Evolutionary conservation across 306 rosid genomes (phyloP), one percentile per base, ranked within the genome.

Genomic region (Medicago ruthenica): DNA sequence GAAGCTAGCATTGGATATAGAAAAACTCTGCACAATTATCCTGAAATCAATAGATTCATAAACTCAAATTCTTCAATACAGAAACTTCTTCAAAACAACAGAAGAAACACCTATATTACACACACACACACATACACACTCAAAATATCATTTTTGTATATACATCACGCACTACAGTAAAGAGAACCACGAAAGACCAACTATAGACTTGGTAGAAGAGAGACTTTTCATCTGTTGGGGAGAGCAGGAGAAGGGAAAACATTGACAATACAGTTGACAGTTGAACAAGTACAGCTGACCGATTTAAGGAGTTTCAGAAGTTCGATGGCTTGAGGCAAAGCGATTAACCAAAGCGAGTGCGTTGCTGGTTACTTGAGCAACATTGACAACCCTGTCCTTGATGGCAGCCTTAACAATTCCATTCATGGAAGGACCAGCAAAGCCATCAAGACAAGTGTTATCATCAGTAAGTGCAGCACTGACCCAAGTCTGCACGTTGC

Each of bases 401-500:
- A 88, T 79, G 10, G 76, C 76, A 21, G 34, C 73, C 87, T 87
- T 92, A 5, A 88, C 67, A 22, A 71, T 80, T n/a, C 88, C 97
- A 73, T 85, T 79, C 86, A 81, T 85, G 40, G 13, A 17, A 44
- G 65, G 67, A 55, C 80, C 88, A 0, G 67, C 69, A 67, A 92
- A 90, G 17, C 88, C 96, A 67, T 92, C 97, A 20, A 92, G 89
- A 79, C 97, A 92, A 34, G 96, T 90, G 78, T 58, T 69, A 40
- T 88, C 92, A 48, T 92, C 91, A 0, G 97, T 92, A 9, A 92
- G 87, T 1, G 96, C 93, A 24, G 96, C 91, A 69, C 96, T 92
- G 9, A 87, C 92, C 97, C 97, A 92, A 2, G 97, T 92, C 81
- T 92, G 91, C 24, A 90, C 97, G 44, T 92, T 92, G 79, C 86